phyloP scores from a whole-genome alignment of 257 asterid species.

The Jasminum sambac region DNA sequence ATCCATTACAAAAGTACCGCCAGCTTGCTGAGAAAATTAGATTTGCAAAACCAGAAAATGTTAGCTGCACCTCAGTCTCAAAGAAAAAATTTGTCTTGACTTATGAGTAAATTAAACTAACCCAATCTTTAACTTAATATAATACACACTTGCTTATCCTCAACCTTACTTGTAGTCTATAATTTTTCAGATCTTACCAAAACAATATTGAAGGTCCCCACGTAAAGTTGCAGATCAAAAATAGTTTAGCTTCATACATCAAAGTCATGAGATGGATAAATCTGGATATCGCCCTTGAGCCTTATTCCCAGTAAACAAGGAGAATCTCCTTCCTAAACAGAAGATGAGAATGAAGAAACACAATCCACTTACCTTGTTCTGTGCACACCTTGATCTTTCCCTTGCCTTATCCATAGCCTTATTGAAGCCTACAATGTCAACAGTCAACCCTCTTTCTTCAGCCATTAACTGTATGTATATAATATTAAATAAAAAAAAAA shows the following conservation, averaged over 20 bases:
- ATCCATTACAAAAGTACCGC: conserved; percentile 78
- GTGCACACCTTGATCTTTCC: conserved; percentile 93
- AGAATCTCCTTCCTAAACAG: background rate
- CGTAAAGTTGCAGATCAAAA: background rate
- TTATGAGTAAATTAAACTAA: background rate
- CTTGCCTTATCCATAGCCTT: conserved; percentile 80
- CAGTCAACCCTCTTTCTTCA: conserved; percentile 87
- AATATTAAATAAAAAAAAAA: too few relatives aligned
- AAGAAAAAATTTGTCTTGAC: background rate
- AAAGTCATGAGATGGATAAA: background rate
- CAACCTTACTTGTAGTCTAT: background rate
- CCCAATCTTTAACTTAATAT: background rate
- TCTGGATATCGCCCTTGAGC: background rate
- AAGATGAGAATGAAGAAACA: conserved; percentile 17
- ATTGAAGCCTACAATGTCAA: conserved; percentile 74
- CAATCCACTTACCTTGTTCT: conserved; percentile 64
- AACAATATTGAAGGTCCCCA: background rate
- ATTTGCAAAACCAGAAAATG: conserved; percentile 1
- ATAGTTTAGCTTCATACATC: conserved; percentile 21
- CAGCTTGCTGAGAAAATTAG: conserved; percentile 56
- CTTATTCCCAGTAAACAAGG: background rate
- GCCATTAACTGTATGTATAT: conserved; percentile 87
- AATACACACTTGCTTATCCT: background rate
- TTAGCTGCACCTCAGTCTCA: conserved; percentile 26
- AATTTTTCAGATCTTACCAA: background rate